Conservation (phyloP, 768 basidiomycete genomes). For the Mycena olivaceomarginata region DNA sequence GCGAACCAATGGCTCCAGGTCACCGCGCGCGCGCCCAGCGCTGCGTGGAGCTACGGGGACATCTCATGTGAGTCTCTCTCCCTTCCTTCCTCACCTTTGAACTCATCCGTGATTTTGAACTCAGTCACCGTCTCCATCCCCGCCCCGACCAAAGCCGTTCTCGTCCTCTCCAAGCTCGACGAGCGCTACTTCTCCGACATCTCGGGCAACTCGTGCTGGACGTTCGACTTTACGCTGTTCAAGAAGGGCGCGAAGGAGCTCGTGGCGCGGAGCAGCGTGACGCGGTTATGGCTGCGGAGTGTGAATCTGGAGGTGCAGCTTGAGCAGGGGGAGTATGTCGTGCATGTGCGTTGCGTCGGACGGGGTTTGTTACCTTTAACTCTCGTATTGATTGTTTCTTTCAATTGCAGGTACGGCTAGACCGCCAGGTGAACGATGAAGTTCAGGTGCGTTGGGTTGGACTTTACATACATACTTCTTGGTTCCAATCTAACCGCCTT, state of each 20-base stretch:
- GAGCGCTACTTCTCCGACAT: conserved; percentile 70
- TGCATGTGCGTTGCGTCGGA: conserved; percentile 56
- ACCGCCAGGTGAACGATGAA: conserved; percentile 29
- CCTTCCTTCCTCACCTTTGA: neutral
- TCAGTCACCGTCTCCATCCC: conserved; percentile 68
- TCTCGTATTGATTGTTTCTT: conserved; percentile 30
- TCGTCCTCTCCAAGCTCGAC: conserved; percentile 73
- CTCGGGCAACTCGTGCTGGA: conserved; percentile 64
- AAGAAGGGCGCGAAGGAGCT: conserved; percentile 65
- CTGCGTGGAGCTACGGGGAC: conserved; percentile 74
- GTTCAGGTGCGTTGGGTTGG: conserved; percentile 5
- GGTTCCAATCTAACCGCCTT: neutral
- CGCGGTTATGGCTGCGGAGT: conserved; percentile 61
- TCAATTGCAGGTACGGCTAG: conserved; percentile 50
- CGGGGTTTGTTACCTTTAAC: neutral
- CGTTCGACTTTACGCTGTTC: conserved; percentile 70
- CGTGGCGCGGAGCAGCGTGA: conserved; percentile 59
- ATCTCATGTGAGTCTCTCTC: conserved; percentile 65
- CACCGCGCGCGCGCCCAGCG: conserved; percentile 61
- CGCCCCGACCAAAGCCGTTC: conserved; percentile 61
- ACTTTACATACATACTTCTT: no score
- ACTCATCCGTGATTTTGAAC: no score
- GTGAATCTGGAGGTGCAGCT: conserved; percentile 64
- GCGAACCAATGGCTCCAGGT: conserved; percentile 70
- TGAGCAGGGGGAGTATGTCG: conserved; percentile 65